Percentiles rank a stretch among this genome's conserved stretches.
These are phyloP conservation scores for Zea luxurians DNA, from an alignment of 176 grass and related monocot species.

Conservation along the genomic window DNA sequence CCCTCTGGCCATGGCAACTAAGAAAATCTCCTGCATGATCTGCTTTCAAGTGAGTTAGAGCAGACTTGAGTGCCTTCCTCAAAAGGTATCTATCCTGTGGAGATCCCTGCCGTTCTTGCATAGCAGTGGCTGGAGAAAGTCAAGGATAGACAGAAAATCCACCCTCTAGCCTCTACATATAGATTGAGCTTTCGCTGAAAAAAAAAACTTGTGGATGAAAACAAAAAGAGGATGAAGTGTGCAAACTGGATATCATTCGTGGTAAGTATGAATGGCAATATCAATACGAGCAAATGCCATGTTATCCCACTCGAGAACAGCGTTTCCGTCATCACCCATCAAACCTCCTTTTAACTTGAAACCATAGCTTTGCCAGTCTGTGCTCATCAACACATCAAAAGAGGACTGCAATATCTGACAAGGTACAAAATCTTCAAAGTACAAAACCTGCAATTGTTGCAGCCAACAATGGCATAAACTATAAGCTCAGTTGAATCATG, in stretches of 20 bases:
- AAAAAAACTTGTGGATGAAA: not conserved
- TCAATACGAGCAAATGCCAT: slow-evolving; percentile 62
- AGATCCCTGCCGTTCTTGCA: slow-evolving; percentile 42
- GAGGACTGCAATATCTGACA: slow-evolving; percentile 50
- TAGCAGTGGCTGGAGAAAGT: slow-evolving; percentile 31
- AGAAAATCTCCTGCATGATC: slow-evolving; percentile 57
- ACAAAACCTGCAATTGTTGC: slow-evolving; percentile 49
- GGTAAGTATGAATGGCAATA: slow-evolving; percentile 62
- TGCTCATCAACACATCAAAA: slow-evolving; percentile 52
- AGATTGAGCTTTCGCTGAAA: not conserved
- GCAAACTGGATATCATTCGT: slow-evolving; percentile 53
- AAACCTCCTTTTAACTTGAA: slow-evolving; percentile 58
- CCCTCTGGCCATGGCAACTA: slow-evolving; percentile 53
- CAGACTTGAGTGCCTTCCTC: slow-evolving; percentile 65
- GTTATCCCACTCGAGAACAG: slow-evolving; percentile 66
- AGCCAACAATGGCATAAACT: slow-evolving; percentile 5
- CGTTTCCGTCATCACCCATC: slow-evolving; percentile 54
- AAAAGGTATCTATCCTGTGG: slow-evolving; percentile 48
- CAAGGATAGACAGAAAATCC: slow-evolving; percentile 29
- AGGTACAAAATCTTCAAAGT: slow-evolving; percentile 66
- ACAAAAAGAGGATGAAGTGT: slow-evolving; percentile 32
- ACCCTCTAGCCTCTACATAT: not conserved
- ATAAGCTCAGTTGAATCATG: not conserved
- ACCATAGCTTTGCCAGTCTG: slow-evolving; percentile 68
- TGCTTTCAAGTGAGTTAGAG: slow-evolving; percentile 57